Evolutionary conservation across 345 rosid genomes (phyloP), one percentile per base, ranked within the genome.

Genomic region (Eucalyptus marginata): DNA sequence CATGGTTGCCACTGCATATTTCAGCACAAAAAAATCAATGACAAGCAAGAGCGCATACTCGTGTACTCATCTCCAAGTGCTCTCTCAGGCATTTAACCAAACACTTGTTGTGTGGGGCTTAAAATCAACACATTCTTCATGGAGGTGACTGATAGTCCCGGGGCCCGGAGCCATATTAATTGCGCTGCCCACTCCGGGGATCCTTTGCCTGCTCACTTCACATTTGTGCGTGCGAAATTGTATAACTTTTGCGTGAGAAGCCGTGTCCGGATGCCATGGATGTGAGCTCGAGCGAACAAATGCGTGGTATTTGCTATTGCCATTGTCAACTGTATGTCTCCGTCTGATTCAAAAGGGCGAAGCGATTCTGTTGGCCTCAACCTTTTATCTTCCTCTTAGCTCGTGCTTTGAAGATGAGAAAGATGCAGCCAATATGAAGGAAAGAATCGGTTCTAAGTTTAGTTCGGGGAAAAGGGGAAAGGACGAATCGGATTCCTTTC

Each of bases 141-240:
- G 17, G 9, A 62, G 71, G 33, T 0, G 17, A 62, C 17, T 29
- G 17, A 13, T 62, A 7, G 9, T 29, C 68, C 8, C 0, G 18
- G 33, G 18, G 33, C 8, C 17, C 8, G 0, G 31, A 62, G 16
- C 33, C 3, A 62, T 27, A 62, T 29, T 29, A 13, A 7, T 29
- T 29, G 33, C 33, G 4, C 16, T 27, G 68, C 68, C 68, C 31
- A 3, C 31, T 59, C 36, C 36, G 2, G 36, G 36, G 17, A 62
- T 62, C 68, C 33, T 27, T 62, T 62, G 33, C 16, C 29, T 62
- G 33, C 68, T 27, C 68, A 29, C 71, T 29, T 29, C 71, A 29
- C 71, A 29, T 62, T 29, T 4, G 71, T 2, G 33, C 0, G 16
- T 9, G 33, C 0, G 17, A 62, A 62, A 62, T 29, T 29, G 14